phyloP scores from a whole-genome alignment of 2,329 filamentous ascomycete species.

The Hymenoscyphus albidus region DNA sequence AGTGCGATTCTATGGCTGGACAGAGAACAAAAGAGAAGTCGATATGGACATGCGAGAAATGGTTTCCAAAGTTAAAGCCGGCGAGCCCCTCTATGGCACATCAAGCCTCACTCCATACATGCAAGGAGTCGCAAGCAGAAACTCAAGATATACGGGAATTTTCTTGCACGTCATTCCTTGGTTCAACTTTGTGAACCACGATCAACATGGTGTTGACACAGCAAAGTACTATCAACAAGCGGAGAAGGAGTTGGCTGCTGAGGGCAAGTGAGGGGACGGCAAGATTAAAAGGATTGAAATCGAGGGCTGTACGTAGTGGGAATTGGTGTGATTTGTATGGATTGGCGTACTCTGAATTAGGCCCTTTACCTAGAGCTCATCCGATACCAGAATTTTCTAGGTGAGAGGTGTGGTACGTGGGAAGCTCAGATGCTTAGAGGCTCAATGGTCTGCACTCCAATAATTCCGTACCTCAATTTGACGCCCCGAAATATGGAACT shows the following conservation, averaged over 20 bases:
- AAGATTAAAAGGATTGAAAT: constrained; percentile 9
- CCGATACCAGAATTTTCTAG: not conserved
- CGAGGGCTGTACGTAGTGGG: constrained; percentile 13
- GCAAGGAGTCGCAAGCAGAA: constrained; percentile 87
- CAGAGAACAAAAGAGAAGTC: constrained; percentile 85
- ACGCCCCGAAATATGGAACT: no score
- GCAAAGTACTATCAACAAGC: constrained; percentile 98
- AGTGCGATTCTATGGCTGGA: constrained; percentile 96
- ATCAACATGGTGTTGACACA: constrained; percentile 89
- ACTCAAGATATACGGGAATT: constrained; percentile 85
- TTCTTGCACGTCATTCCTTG: constrained; percentile 84
- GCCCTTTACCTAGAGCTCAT: not conserved
- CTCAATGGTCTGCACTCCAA: no score
- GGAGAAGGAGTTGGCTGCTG: constrained; percentile 86
- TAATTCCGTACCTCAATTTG: no score
- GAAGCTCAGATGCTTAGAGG: no score
- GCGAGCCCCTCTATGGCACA: constrained; percentile 83
- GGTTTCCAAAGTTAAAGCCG: constrained; percentile 92
- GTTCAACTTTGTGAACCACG: constrained; percentile 99
- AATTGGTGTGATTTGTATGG: constrained; percentile 4
- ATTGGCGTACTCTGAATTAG: constrained; percentile 15
- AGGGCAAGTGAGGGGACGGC: constrained; percentile 44
- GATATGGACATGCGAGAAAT: constrained; percentile 98
- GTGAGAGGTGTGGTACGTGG: not conserved
- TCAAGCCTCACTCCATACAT: constrained; percentile 78